Evolutionary conservation across 2,329 filamentous ascomycete species (phyloP).

Genomic region (Colletotrichum cereale): DNA sequence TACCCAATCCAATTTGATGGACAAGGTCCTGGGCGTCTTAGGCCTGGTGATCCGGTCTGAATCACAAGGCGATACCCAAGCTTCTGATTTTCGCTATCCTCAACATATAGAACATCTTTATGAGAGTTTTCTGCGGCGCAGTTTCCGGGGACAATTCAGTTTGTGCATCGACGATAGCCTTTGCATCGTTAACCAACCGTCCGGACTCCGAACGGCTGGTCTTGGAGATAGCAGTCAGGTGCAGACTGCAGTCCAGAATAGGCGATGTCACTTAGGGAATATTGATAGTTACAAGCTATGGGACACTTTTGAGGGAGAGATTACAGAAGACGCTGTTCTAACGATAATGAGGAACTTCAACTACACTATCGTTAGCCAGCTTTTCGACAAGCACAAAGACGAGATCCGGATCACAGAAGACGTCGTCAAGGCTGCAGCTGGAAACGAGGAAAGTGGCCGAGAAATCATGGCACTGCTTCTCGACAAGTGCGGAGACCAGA

Average conservation of each 20-base stretch:
- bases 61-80: background rate
- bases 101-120: constrained; percentile 10
- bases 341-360: too few relatives aligned
- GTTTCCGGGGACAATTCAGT: constrained; percentile 8
- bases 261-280: background rate
- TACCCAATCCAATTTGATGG: background rate
- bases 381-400: too few relatives aligned
- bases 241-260: background rate
- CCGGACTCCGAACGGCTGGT: background rate
- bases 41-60: background rate
- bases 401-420: too few relatives aligned
- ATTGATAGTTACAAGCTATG: background rate
- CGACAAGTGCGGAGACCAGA: too few relatives aligned
- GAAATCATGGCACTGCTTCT: too few relatives aligned
- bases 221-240: background rate
- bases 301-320: background rate
- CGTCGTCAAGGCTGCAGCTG: too few relatives aligned
- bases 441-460: too few relatives aligned
- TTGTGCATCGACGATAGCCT: background rate
- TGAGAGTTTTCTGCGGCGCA: constrained; percentile 1
- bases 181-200: constrained; percentile 10
- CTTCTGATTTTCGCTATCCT: background rate
- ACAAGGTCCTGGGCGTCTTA: background rate
- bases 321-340: too few relatives aligned
- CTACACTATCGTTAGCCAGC: too few relatives aligned